Percentiles rank a stretch among this genome's conserved stretches.
Evolutionary conservation across 2,329 filamentous ascomycete species (phyloP).

Genomic region (Alternaria sp.): DNA sequence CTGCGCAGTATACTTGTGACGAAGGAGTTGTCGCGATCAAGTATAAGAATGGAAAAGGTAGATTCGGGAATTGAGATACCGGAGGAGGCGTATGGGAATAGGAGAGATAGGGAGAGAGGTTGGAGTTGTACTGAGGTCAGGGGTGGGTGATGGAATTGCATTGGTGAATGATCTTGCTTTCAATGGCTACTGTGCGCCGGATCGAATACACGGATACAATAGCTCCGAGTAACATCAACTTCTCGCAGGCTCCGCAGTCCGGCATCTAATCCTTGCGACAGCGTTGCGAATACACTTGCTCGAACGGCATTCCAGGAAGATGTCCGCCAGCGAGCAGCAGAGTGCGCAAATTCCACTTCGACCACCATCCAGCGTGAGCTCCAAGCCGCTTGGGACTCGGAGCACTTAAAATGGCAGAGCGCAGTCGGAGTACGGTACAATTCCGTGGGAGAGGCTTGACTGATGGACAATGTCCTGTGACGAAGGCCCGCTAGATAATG

Average conservation of each 20-base stretch:
- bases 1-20: constrained; percentile 36
- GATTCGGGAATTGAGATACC: constrained; percentile 19
- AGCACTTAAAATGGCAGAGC: too few relatives aligned
- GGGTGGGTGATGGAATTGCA: constrained; percentile 23
- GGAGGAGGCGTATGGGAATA: constrained; percentile 21
- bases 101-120: constrained; percentile 18
- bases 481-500: not conserved
- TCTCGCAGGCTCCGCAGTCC: not conserved
- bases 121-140: constrained; percentile 33
- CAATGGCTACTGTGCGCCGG: not conserved
- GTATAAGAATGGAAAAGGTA: constrained; percentile 29
- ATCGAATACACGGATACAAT: not conserved
- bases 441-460: not conserved
- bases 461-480: not conserved
- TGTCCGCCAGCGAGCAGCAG: not conserved
- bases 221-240: not conserved
- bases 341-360: too few relatives aligned
- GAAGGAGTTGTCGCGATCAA: constrained; percentile 32
- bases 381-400: too few relatives aligned
- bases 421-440: too few relatives aligned
- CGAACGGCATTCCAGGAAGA: not conserved
- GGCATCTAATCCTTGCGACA: not conserved
- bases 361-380: too few relatives aligned
- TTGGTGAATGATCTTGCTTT: not conserved
- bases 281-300: not conserved